These are phyloP conservation scores for Vanderwaltozyma polyspora DNA, from an alignment of 805 yeast species.

Conservation along the genomic window DNA sequence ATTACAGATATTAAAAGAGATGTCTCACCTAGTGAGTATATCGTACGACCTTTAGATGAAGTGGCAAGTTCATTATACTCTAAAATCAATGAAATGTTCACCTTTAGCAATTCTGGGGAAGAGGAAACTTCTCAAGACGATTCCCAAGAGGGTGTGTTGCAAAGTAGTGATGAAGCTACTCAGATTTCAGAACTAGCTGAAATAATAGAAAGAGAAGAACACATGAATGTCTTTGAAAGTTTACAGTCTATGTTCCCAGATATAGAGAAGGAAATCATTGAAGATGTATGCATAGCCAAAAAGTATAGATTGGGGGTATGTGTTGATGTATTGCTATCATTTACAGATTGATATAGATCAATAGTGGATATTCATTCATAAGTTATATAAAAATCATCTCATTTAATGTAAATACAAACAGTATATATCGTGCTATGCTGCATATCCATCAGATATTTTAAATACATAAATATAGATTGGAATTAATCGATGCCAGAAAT, in stretches of 20 bases:
- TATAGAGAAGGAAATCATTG: constrained; percentile 55
- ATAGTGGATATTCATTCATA: neutral
- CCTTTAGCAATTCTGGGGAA: constrained; percentile 3
- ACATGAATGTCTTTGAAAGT: constrained; percentile 35
- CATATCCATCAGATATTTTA: too few species aligned
- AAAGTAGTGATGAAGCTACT: constrained; percentile 12
- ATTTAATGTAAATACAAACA: too few species aligned
- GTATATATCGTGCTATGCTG: too few species aligned
- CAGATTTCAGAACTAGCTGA: constrained; percentile 22
- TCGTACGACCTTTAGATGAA: constrained; percentile 19
- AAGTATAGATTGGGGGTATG: constrained; percentile 59
- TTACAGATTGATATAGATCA: constrained; percentile 9
- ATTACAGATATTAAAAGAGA: neutral
- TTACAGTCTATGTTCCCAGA: constrained; percentile 65
- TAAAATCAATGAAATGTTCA: constrained; percentile 17
- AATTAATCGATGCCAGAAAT: too few species aligned
- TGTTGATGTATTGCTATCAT: constrained; percentile 39
- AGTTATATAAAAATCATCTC: too few species aligned
- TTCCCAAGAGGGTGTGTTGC: neutral
- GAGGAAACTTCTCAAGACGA: neutral
- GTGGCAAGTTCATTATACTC: constrained; percentile 14
- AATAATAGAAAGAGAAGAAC: constrained; percentile 33
- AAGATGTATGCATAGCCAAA: constrained; percentile 58
- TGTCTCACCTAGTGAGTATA: constrained; percentile 11
- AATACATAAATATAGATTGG: too few species aligned